Conservation (phyloP, 371 early-diverging fungal genomes). For the Mucor irregularis region DNA sequence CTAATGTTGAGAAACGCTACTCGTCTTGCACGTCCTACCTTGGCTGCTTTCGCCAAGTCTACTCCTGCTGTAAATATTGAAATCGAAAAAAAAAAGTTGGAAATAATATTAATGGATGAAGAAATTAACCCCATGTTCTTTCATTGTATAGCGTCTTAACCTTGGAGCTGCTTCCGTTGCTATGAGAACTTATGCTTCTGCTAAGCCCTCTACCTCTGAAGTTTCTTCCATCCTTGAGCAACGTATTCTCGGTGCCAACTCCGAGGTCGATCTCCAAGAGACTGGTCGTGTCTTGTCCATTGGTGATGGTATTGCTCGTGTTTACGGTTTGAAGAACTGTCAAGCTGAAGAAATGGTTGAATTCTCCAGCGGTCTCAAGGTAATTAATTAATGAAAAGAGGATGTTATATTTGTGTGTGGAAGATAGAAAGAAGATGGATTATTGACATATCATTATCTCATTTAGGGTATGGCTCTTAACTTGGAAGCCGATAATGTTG, state of each 20-base stretch:
- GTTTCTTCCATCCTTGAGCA: conserved; percentile 92
- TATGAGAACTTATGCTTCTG: conserved; percentile 56
- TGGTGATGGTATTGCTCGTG: conserved; percentile 99
- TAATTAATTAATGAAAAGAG: conserved; percentile 34
- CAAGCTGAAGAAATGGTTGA: conserved; percentile 99
- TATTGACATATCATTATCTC: neutral
- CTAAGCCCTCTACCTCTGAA: conserved; percentile 78
- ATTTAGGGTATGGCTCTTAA: conserved; percentile 72
- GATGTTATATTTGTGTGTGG: neutral
- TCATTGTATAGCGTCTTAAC: conserved; percentile 48
- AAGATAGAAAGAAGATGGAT: neutral
- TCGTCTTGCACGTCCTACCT: conserved; percentile 50
- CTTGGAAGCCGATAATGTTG: conserved; percentile 97
- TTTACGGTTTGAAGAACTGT: conserved; percentile 95
- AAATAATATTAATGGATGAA: neutral
- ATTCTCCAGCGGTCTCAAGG: conserved; percentile 96
- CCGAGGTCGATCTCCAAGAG: conserved; percentile 88
- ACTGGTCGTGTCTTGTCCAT: conserved; percentile 97
- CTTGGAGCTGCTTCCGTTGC: conserved; percentile 49
- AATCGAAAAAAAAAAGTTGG: neutral
- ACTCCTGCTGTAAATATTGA: conserved; percentile 37
- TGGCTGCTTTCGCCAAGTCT: conserved; percentile 41
- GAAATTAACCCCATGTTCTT: neutral
- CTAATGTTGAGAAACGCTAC: conserved; percentile 54
- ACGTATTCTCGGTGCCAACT: conserved; percentile 85